These are phyloP conservation scores for Blastocystis sp. DNA, from an alignment of 352 stramenopile species.

Conservation along the genomic window DNA sequence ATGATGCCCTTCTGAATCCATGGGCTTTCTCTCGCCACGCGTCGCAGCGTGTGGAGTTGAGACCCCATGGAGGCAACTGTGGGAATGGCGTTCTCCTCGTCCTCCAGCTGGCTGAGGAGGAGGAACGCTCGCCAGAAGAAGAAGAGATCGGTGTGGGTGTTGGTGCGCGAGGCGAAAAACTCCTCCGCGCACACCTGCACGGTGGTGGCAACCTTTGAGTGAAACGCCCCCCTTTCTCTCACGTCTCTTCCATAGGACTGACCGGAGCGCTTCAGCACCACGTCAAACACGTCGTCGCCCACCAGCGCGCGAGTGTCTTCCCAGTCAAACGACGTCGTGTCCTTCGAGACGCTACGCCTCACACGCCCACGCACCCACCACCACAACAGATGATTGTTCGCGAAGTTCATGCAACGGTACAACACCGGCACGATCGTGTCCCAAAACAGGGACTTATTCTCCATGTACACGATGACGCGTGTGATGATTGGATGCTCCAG, in stretches of 20 bases:
- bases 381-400: slow-evolving; percentile 10
- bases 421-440: background rate
- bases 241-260: slow-evolving; percentile 20
- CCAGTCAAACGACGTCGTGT: background rate
- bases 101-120: background rate
- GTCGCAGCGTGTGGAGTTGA: background rate
- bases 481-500: slow-evolving; percentile 45
- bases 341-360: background rate
- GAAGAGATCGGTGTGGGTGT: slow-evolving; percentile 3
- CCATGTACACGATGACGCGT: background rate
- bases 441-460: background rate
- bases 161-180: background rate
- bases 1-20: background rate
- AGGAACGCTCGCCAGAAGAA: slow-evolving; percentile 29
- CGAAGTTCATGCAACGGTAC: slow-evolving; percentile 21
- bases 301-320: background rate
- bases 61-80: background rate
- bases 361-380: background rate
- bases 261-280: slow-evolving; percentile 3
- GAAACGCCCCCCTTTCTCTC: background rate
- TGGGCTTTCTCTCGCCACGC: background rate
- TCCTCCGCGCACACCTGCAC: slow-evolving; percentile 2
- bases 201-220: background rate
- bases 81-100: slow-evolving; percentile 5
- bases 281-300: background rate